Evolutionary conservation across 805 yeast species (phyloP).

Genomic region (Maudiozyma saulgeensis): DNA sequence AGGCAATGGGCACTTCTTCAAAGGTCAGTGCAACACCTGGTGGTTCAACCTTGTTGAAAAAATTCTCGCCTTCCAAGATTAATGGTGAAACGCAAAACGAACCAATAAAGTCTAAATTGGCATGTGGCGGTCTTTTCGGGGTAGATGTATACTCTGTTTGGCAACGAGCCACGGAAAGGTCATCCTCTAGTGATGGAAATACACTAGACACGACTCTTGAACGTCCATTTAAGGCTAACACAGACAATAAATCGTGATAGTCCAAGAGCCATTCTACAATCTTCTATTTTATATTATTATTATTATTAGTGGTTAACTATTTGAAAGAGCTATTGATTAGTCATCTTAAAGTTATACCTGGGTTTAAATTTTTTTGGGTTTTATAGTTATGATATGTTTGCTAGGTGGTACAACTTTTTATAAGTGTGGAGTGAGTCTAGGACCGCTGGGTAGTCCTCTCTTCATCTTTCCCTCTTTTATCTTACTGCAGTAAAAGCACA

Average conservation of each 20-base stretch:
- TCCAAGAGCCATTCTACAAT: not conserved
- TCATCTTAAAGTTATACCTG: not conserved
- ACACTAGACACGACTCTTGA: not conserved
- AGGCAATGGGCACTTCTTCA: conserved; percentile 13
- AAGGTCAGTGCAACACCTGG: conserved; percentile 13
- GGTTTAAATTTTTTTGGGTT: not conserved
- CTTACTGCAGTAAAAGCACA: not conserved
- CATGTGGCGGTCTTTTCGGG: conserved; percentile 26
- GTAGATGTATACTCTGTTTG: conserved; percentile 30
- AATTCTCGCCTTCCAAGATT: conserved; percentile 12
- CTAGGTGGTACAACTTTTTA: not conserved
- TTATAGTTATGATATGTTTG: not conserved
- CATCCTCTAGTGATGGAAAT: not conserved
- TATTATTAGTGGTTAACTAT: not conserved
- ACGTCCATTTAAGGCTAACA: not conserved
- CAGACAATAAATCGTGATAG: not conserved
- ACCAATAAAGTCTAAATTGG: conserved; percentile 14
- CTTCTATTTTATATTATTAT: not conserved
- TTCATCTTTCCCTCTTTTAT: not conserved
- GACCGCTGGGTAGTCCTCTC: not conserved
- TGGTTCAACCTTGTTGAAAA: conserved; percentile 7
- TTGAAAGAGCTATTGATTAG: not conserved
- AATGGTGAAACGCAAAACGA: conserved; percentile 8
- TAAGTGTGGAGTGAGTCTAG: not conserved
- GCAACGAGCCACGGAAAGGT: conserved; percentile 24